Conservation (phyloP, 306 rosid genomes). For the Rosa persica region DNA sequence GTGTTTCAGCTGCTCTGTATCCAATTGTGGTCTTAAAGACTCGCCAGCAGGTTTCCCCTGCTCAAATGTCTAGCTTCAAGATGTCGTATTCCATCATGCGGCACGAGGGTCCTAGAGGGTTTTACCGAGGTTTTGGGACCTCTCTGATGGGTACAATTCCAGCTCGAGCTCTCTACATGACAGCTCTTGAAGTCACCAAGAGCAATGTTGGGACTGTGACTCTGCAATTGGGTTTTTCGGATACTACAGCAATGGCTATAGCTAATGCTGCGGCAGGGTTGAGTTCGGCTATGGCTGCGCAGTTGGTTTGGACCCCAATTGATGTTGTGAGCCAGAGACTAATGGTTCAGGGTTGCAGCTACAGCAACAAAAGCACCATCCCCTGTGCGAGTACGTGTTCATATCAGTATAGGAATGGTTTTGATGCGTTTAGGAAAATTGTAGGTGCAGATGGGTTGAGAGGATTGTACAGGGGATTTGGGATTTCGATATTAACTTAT, state of each 20-base stretch:
- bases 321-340: constrained; percentile 95
- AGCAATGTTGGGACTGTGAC: constrained; percentile 70
- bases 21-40: constrained; percentile 85
- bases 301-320: constrained; percentile 91
- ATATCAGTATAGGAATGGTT: constrained; percentile 64
- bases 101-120: constrained; percentile 78
- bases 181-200: constrained; percentile 80
- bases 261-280: constrained; percentile 86
- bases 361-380: constrained; percentile 26
- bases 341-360: constrained; percentile 69
- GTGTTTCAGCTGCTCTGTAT: constrained; percentile 76
- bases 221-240: constrained; percentile 65
- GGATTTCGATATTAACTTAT: constrained; percentile 77
- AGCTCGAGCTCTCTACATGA: constrained; percentile 94
- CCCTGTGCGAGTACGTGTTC: constrained; percentile 45
- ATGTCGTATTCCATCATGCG: constrained; percentile 69
- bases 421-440: constrained; percentile 83
- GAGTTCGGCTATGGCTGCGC: constrained; percentile 91
- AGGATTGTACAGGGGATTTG: constrained; percentile 94
- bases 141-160: constrained; percentile 91
- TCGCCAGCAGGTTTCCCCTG: constrained; percentile 70
- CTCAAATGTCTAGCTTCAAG: constrained; percentile 59
- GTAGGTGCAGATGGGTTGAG: constrained; percentile 64
- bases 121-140: constrained; percentile 92
- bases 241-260: constrained; percentile 60